Conservation (phyloP, 345 rosid species). For the Eutrema heterophyllum region DNA sequence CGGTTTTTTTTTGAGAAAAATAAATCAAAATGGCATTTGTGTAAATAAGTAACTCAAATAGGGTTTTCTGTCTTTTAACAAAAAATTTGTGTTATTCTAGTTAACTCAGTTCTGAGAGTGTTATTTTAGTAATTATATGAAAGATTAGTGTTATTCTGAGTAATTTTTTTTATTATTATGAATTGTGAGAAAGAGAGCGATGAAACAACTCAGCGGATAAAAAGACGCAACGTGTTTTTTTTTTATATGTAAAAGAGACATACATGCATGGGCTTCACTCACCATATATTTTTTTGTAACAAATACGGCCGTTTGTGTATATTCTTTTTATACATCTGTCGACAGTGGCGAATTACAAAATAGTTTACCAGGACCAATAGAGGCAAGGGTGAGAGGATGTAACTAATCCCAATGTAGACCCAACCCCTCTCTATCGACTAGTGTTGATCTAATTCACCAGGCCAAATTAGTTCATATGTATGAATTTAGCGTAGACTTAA, state of each 20-base stretch:
- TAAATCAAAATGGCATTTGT: too few relatives aligned
- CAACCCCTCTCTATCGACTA: not conserved
- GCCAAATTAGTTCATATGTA: not conserved
- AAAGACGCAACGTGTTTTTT: slow-evolving; percentile 28
- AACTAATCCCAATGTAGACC: too few relatives aligned
- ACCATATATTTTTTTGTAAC: not conserved
- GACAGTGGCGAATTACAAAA: not conserved
- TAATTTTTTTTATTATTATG: not conserved
- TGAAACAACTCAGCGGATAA: slow-evolving; percentile 19
- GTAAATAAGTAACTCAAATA: too few relatives aligned
- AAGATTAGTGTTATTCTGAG: too few relatives aligned
- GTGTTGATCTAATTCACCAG: not conserved
- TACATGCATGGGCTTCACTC: slow-evolving; percentile 30
- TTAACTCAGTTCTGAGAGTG: too few relatives aligned
- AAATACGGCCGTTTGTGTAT: not conserved
- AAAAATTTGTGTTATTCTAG: too few relatives aligned
- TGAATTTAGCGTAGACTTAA: not conserved
- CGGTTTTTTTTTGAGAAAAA: too few relatives aligned
- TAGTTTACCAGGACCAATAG: too few relatives aligned
- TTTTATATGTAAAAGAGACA: slow-evolving; percentile 24
- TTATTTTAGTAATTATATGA: too few relatives aligned
- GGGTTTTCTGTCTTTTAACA: too few relatives aligned
- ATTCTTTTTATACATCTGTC: not conserved
- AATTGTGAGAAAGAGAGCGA: not conserved
- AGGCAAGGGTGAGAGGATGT: too few relatives aligned